phyloP scores from a whole-genome alignment of 371 early-diverging fungal species.

The Chytridium lagenaria region DNA sequence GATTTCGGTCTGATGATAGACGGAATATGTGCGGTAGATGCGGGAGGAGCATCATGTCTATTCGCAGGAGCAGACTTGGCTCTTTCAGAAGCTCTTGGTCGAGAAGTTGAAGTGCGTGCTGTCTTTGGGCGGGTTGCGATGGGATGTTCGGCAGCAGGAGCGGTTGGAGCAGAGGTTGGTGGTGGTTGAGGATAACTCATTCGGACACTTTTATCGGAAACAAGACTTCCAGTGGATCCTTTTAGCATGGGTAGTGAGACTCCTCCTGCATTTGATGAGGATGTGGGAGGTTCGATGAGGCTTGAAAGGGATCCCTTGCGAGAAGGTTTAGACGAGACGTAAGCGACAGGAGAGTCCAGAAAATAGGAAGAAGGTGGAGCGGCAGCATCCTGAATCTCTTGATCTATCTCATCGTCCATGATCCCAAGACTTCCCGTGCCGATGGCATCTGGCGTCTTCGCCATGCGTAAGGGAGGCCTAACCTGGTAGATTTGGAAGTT shows the following conservation, averaged over 20 bases:
- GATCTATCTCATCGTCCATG: no score
- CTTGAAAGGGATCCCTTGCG: no score
- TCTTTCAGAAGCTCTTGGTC: neutral
- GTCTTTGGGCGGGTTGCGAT: neutral
- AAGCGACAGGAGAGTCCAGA: neutral
- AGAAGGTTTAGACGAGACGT: neutral
- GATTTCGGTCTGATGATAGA: neutral
- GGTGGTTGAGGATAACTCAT: neutral
- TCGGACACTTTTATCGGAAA: neutral
- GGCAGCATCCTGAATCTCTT: neutral
- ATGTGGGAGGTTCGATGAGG: neutral
- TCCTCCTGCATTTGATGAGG: neutral
- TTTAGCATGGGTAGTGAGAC: neutral
- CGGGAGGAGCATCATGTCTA: neutral
- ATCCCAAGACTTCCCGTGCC: no score
- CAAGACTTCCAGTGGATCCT: neutral
- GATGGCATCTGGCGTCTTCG: no score
- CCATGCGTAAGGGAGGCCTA: no score
- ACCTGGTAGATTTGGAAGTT: no score
- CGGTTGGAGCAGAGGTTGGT: neutral
- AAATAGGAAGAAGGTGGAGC: neutral
- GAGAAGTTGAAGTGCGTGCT: neutral
- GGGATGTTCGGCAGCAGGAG: neutral
- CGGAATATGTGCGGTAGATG: neutral
- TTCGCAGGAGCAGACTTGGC: constrained; percentile 1